Conservation (phyloP, 768 basidiomycete genomes). For the Tricholoma flavovirens region DNA sequence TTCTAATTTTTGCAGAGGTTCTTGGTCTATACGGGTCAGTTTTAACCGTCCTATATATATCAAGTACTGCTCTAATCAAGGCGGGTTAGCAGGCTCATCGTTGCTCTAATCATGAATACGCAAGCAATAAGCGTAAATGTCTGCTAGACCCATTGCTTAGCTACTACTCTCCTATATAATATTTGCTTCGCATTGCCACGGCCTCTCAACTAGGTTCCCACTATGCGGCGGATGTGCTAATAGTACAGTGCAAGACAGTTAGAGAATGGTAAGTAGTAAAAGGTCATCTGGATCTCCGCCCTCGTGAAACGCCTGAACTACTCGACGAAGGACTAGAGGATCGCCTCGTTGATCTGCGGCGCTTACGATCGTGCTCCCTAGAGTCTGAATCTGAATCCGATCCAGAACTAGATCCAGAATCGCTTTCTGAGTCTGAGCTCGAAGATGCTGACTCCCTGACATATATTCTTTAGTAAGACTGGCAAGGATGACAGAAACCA, state of each 20-base stretch:
- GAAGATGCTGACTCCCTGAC: constrained; percentile 18
- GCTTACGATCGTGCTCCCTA: constrained; percentile 35
- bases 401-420: constrained; percentile 35
- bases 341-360: constrained; percentile 28
- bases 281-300: constrained; percentile 6
- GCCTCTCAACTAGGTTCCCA: background rate
- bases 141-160: constrained; percentile 1
- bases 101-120: constrained; percentile 90
- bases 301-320: constrained; percentile 17
- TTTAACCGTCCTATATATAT: background rate
- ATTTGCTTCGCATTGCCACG: background rate
- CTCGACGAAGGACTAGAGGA: constrained; percentile 13
- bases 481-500: background rate
- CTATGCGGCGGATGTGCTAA: background rate
- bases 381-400: constrained; percentile 34
- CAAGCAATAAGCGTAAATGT: constrained; percentile 43
- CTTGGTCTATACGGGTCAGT: constrained; percentile 81
- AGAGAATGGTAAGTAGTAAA: background rate
- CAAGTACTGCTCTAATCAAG: background rate
- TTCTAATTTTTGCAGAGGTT: constrained; percentile 90
- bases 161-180: background rate
- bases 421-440: constrained; percentile 30
- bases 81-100: constrained; percentile 52
- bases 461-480: background rate
- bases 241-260: background rate